phyloP scores from a whole-genome alignment of 1,284 basidiomycete species.

The Heterobasidion irregulare region DNA sequence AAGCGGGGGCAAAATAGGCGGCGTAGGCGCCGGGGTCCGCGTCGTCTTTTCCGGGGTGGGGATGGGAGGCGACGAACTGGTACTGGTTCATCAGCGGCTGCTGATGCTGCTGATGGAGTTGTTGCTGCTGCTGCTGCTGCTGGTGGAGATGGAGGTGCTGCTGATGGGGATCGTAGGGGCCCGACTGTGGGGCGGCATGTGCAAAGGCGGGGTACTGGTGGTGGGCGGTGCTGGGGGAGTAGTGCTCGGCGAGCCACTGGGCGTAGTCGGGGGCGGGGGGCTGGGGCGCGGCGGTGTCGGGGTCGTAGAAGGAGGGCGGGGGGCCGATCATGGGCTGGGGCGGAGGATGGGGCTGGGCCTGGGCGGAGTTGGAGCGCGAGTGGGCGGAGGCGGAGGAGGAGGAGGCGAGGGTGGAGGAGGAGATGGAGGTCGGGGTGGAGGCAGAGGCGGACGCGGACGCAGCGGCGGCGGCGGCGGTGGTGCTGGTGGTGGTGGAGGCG shows the following conservation, averaged over 20 bases:
- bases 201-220: slow-evolving; percentile 4
- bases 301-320: slow-evolving; percentile 21
- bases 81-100: slow-evolving; percentile 15
- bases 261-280: slow-evolving; percentile 14
- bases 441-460: no score
- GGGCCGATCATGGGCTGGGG: slow-evolving; percentile 24
- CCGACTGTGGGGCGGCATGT: neutral
- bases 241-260: slow-evolving; percentile 17
- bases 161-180: no score
- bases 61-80: slow-evolving; percentile 2
- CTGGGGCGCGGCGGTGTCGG: slow-evolving; percentile 15
- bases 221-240: neutral
- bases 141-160: slow-evolving; percentile 2
- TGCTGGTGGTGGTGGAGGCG: no score
- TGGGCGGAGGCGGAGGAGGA: neutral
- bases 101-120: no score
- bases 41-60: neutral
- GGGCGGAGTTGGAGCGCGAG: neutral
- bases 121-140: slow-evolving; percentile 4
- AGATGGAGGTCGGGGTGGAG: no score
- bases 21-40: neutral
- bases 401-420: no score
- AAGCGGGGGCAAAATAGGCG: neutral
- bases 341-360: neutral
- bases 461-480: no score